Conservation (phyloP, 129 eudicot species). For the Artemisia annua region DNA sequence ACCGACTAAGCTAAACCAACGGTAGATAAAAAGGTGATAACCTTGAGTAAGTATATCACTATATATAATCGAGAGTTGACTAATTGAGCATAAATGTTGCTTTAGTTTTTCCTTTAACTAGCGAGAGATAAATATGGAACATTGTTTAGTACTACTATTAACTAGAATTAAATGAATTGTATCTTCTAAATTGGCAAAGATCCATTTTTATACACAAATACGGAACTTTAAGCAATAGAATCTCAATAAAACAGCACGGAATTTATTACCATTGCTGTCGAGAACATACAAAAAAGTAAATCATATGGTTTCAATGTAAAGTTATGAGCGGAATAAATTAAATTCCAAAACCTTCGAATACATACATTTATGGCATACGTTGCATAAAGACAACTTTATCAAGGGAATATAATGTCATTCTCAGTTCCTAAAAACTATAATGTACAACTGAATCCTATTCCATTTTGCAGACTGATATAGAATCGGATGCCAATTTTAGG, state of each 20-base stretch:
- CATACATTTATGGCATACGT: conserved; percentile 8
- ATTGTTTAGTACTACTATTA: neutral
- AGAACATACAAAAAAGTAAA: conserved; percentile 1
- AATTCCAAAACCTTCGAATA: neutral
- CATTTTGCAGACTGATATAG: neutral
- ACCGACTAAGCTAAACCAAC: neutral
- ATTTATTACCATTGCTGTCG: neutral
- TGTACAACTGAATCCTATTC: conserved; percentile 7
- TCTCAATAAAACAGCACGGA: neutral
- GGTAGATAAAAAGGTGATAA: neutral
- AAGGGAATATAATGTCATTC: conserved; percentile 13
- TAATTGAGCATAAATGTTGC: conserved; percentile 12
- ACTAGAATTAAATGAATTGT: too few relatives aligned
- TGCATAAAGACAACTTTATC: conserved; percentile 3
- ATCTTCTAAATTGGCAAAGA: too few relatives aligned
- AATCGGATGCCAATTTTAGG: neutral
- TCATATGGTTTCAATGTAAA: neutral
- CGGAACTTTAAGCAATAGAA: too few relatives aligned
- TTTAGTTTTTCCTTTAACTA: neutral
- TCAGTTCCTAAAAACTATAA: conserved; percentile 9
- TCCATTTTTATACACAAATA: too few relatives aligned
- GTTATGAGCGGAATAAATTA: neutral
- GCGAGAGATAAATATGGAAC: conserved; percentile 6
- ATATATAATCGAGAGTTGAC: neutral
- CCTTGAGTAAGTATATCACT: neutral